These are phyloP conservation scores for Trichosphaerium sp. DNA, from an alignment of 78 protist genomes.

Conservation along the genomic window DNA sequence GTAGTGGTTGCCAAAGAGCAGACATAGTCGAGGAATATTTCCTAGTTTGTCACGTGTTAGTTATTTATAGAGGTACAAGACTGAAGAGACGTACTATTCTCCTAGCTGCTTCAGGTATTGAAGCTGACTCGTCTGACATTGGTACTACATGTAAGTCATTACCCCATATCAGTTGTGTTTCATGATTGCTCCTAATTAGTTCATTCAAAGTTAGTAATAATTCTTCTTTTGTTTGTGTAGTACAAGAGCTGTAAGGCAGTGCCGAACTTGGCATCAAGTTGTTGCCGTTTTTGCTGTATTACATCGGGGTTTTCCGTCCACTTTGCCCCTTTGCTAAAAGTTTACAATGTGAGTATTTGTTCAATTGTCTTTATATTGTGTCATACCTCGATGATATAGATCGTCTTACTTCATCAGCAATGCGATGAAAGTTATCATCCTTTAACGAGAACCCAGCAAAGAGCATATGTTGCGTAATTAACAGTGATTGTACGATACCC, in stretches of 20 bases:
- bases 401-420: slow-evolving; percentile 4
- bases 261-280: background rate
- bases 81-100: no score
- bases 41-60: background rate
- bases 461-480: slow-evolving; percentile 50
- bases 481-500: slow-evolving; percentile 46
- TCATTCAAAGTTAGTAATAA: background rate
- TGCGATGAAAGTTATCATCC: slow-evolving; percentile 50
- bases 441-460: slow-evolving; percentile 57
- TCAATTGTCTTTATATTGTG: background rate
- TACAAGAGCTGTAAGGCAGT: background rate
- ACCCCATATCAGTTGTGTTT: background rate
- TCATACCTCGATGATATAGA: background rate
- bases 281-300: background rate
- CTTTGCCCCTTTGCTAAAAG: background rate
- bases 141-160: background rate
- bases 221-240: no score
- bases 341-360: no score
- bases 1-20: background rate
- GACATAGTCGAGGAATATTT: slow-evolving; percentile 8
- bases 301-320: background rate
- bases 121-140: background rate
- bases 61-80: no score
- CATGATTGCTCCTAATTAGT: background rate
- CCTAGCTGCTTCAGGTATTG: no score